A percentile compares a stretch with the other conserved stretches of the same genome.
phyloP scores from a whole-genome alignment of 129 eudicot genomes.

The Scalesia atractyloides region DNA sequence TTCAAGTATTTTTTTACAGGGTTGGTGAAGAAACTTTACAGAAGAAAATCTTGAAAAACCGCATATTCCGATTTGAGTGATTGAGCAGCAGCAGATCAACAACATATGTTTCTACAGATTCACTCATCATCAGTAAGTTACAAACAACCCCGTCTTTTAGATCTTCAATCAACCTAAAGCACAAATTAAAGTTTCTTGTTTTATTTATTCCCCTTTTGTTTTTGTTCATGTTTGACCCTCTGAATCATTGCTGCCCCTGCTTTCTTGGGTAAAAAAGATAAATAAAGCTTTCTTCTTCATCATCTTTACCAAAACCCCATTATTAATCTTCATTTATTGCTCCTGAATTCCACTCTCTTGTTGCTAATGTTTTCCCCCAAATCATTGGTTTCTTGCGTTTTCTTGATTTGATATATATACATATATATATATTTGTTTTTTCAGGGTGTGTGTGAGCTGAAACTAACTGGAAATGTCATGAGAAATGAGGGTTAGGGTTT shows the following conservation, averaged over 20 bases:
- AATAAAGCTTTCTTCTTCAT: conserved; percentile 34
- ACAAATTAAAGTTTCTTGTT: conserved; percentile 38
- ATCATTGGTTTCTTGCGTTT: not conserved
- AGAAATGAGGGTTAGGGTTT: conserved; percentile 73
- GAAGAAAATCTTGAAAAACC: not conserved
- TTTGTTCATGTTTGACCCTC: conserved; percentile 38
- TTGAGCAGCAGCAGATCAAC: conserved; percentile 28
- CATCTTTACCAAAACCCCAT: conserved; percentile 32
- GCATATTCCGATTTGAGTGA: conserved; percentile 28
- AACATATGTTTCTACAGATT: conserved; percentile 7
- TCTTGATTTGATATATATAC: not conserved
- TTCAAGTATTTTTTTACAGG: conserved; percentile 5
- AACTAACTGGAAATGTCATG: conserved; percentile 47
- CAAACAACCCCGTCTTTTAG: conserved; percentile 18
- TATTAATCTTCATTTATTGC: conserved; percentile 24
- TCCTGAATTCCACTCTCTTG: conserved; percentile 24
- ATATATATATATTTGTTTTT: conserved; percentile 13
- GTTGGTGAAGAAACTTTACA: conserved; percentile 19
- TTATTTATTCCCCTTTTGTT: conserved; percentile 41
- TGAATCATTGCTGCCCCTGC: conserved; percentile 47
- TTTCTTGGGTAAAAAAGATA: conserved; percentile 38
- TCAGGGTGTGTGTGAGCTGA: conserved; percentile 36
- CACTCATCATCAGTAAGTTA: conserved; percentile 23
- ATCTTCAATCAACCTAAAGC: conserved; percentile 35
- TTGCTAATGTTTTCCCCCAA: not conserved